A percentile compares a stretch with the other conserved stretches of the same genome.
These are phyloP conservation scores for Dacryopinax primogenitus DNA, from an alignment of 768 basidiomycete genomes.

Conservation along the genomic window DNA sequence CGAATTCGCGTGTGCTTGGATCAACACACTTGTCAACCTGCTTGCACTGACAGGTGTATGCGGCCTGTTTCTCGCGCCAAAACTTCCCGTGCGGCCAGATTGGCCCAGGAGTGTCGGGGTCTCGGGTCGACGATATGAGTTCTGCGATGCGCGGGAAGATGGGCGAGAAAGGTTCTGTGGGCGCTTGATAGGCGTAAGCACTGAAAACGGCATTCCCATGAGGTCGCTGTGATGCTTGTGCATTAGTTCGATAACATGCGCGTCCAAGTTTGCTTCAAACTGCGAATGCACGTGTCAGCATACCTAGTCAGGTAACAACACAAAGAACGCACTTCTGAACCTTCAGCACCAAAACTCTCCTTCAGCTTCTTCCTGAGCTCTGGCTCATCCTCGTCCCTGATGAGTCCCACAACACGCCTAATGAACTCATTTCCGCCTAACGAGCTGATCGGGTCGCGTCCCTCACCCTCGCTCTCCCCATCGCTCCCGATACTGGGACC, in stretches of 20 bases:
- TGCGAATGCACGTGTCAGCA: neutral
- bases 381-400: conserved; percentile 77
- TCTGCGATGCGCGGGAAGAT: conserved; percentile 63
- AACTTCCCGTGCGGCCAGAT: conserved; percentile 55
- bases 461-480: conserved; percentile 45
- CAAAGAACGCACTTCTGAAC: conserved; percentile 13
- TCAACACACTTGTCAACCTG: neutral
- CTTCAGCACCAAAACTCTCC: conserved; percentile 39
- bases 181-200: conserved; percentile 64
- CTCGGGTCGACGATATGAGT: conserved; percentile 59
- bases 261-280: conserved; percentile 41
- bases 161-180: conserved; percentile 54
- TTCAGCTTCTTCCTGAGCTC: conserved; percentile 65
- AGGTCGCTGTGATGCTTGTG: conserved; percentile 84
- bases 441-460: conserved; percentile 33
- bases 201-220: conserved; percentile 68
- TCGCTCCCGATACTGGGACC: conserved; percentile 28
- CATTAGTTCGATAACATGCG: conserved; percentile 87
- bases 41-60: conserved; percentile 49
- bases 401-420: conserved; percentile 53
- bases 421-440: conserved; percentile 51
- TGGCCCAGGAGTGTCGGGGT: conserved; percentile 58
- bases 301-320: conserved; percentile 20
- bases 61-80: conserved; percentile 52
- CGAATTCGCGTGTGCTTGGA: conserved; percentile 1